Conservation (phyloP, 805 yeast genomes). For the Blastobotrys chiropterorum region DNA sequence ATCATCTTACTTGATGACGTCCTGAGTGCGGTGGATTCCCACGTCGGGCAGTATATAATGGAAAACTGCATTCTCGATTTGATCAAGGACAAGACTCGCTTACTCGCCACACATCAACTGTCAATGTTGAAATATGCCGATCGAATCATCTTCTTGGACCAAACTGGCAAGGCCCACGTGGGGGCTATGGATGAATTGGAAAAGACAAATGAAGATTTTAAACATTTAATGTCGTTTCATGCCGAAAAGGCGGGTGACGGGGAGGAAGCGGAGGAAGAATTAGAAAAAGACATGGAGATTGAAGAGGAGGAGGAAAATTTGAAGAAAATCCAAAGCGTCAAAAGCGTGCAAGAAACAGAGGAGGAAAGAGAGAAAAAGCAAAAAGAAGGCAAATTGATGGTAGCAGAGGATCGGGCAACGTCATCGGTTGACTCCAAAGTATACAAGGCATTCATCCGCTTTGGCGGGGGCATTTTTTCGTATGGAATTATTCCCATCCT, state of each 20-base stretch:
- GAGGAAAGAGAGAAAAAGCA: conserved; percentile 18
- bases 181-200: conserved; percentile 53
- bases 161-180: conserved; percentile 33
- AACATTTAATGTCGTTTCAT: conserved; percentile 38
- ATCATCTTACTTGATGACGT: conserved; percentile 70
- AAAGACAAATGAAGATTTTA: conserved; percentile 40
- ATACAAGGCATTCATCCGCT: conserved; percentile 43
- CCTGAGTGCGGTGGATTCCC: conserved; percentile 76
- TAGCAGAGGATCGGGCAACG: conserved; percentile 27
- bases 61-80: conserved; percentile 55
- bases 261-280: conserved; percentile 20
- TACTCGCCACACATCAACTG: conserved; percentile 71
- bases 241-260: conserved; percentile 22
- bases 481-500: conserved; percentile 28
- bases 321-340: too few species aligned
- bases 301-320: conserved; percentile 10
- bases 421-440: conserved; percentile 34
- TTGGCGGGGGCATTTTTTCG: conserved; percentile 46
- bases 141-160: conserved; percentile 52
- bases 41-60: conserved; percentile 72
- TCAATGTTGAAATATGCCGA: conserved; percentile 59
- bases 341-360: conserved; percentile 10
- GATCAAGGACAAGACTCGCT: conserved; percentile 48
- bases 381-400: conserved; percentile 23
- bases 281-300: conserved; percentile 14